Conservation (phyloP, 352 stramenopile genomes). For the Discostella stelligera region DNA sequence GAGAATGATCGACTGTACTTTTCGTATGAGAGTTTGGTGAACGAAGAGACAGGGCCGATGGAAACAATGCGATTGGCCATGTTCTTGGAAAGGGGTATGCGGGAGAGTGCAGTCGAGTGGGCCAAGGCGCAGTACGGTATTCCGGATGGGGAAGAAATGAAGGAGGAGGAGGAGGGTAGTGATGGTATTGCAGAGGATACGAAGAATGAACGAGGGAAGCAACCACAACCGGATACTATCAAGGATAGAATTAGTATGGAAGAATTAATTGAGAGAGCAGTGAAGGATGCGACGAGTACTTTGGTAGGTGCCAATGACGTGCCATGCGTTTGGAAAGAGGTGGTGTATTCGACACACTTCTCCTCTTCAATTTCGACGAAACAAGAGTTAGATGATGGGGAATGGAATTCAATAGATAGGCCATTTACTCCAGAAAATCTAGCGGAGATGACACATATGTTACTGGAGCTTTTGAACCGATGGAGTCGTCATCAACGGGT, state of each 20-base stretch:
- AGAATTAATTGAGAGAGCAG: conserved; percentile 31
- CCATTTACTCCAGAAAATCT: conserved; percentile 45
- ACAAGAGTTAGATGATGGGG: conserved; percentile 13
- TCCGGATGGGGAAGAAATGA: conserved; percentile 1
- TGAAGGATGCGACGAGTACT: conserved; percentile 12
- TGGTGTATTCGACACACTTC: conserved; percentile 15
- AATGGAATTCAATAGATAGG: conserved; percentile 30
- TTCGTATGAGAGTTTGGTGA: conserved; percentile 39
- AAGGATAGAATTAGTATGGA: conserved; percentile 14
- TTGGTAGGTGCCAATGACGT: conserved; percentile 28
- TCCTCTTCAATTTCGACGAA: background rate
- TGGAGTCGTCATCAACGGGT: conserved; percentile 48
- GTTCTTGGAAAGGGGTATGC: conserved; percentile 12
- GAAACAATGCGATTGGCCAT: conserved; percentile 15
- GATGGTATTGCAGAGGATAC: background rate
- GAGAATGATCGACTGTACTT: conserved; percentile 44
- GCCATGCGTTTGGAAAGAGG: conserved; percentile 43
- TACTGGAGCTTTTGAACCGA: conserved; percentile 50
- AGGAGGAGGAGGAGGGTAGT: background rate
- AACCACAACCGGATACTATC: background rate
- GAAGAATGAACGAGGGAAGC: background rate
- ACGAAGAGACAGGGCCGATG: conserved; percentile 9
- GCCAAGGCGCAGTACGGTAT: background rate
- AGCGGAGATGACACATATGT: conserved; percentile 25
- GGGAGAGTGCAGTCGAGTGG: conserved; percentile 12